Base-by-base conservation (phyloP, 768 basidiomycete genomes). In the Leccinum subtestaceum region DNA sequence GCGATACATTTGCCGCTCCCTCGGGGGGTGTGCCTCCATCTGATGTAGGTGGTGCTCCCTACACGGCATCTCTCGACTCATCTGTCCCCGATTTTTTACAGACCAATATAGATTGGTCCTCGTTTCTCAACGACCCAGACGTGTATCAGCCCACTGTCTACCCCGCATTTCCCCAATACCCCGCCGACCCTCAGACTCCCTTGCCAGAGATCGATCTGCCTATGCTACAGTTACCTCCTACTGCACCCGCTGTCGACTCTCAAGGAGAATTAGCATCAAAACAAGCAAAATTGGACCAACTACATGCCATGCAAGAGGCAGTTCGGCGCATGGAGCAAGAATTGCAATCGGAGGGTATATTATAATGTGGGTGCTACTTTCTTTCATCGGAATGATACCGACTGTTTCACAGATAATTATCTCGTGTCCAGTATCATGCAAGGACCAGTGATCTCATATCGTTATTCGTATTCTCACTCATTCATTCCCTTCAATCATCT, bases 271-370 rank as follows among this genome's bases (percentile, higher is more conserved):
- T 15, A 7, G 36, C 55, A 31, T 62, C 52, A 12, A 63, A 56
- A 40, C 60, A 62, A 25, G 59, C 48, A 25, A 71, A 67, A 32
- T 31, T 71, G 10, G 46, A 57, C n/a, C 71, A 55, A 53, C 56
- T 57, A 4, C 67, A 67, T 17, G 65, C 61, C 25, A 71, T 78
- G 67, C 73, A 74, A 58, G 73, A 76, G 38, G 72, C 65, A 7
- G 65, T 74, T 5, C 63, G 69, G n/a, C 68, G 57, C 59, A 66
- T 78, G 48, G 73, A 76, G 15, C 59, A 63, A 8, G 76, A 77
- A 52, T 60, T 78, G 25, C 57, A 62, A 2, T 66, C 57, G 11
- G 66, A 70, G 43, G 62, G 66, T 34, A 31, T 70, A 15, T 70
- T 19, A 38, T 58, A 21, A 25, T 52, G 57, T 65, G 57, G 66